These are phyloP conservation scores for Anacardium occidentale DNA, from an alignment of 345 rosid genomes.

Conservation along the genomic window DNA sequence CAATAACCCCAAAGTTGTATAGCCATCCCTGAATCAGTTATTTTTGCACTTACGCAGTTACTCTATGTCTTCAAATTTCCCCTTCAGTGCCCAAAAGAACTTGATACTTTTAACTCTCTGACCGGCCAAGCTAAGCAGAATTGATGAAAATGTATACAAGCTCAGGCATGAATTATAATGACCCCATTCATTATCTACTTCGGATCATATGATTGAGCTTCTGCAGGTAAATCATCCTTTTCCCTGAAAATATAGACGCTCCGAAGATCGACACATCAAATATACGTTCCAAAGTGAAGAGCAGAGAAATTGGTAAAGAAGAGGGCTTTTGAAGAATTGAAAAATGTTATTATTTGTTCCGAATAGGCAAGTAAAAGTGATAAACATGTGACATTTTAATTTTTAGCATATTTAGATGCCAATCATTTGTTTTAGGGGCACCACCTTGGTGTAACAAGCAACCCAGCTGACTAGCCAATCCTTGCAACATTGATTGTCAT, in stretches of 20 bases:
- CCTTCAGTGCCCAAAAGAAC: slow-evolving; percentile 9
- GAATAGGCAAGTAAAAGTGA: too few species aligned
- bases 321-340: not conserved
- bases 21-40: slow-evolving; percentile 5
- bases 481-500: too few species aligned
- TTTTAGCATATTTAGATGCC: too few species aligned
- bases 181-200: slow-evolving; percentile 11
- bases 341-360: too few species aligned
- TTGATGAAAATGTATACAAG: not conserved
- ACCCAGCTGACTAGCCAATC: too few species aligned
- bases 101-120: not conserved
- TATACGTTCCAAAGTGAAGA: not conserved
- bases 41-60: slow-evolving; percentile 12
- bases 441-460: too few species aligned
- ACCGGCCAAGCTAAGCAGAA: slow-evolving; percentile 1
- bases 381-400: too few species aligned
- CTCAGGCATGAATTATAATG: not conserved
- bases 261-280: not conserved
- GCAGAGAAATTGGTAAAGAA: not conserved
- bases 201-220: not conserved
- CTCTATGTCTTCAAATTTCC: slow-evolving; percentile 16
- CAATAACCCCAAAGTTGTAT: slow-evolving; percentile 12
- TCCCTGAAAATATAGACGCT: slow-evolving; percentile 32
- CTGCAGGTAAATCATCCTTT: slow-evolving; percentile 29
- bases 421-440: too few species aligned